Evolutionary conservation across 2,329 filamentous ascomycete species (phyloP).

Genomic region (Ascocoryne sarcoides): DNA sequence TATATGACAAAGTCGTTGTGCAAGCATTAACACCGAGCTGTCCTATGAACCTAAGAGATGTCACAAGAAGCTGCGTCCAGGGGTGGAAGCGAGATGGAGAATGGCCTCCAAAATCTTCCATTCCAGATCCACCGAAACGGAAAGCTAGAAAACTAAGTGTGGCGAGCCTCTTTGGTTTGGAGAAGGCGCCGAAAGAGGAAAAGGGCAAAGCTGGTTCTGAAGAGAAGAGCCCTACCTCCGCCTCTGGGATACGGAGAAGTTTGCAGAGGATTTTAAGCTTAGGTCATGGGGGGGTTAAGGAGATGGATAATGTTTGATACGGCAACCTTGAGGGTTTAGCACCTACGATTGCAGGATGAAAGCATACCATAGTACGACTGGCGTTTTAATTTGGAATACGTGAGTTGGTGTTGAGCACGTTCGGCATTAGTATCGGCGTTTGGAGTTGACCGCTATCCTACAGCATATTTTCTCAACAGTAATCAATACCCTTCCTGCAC

Average conservation of each 20-base stretch:
- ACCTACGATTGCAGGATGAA: too few relatives aligned
- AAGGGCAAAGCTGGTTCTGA: constrained; percentile 1
- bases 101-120: constrained; percentile 59
- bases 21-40: constrained; percentile 74
- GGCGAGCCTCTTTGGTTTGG: constrained; percentile 21
- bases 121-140: constrained; percentile 29
- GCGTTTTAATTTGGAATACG: too few relatives aligned
- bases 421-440: too few relatives aligned
- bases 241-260: constrained; percentile 3
- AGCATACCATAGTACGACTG: too few relatives aligned
- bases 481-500: too few relatives aligned
- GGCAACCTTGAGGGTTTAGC: too few relatives aligned
- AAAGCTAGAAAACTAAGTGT: constrained; percentile 22
- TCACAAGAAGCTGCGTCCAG: constrained; percentile 71
- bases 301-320: constrained; percentile 1
- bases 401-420: too few relatives aligned
- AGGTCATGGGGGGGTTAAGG: constrained; percentile 3
- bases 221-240: constrained; percentile 1
- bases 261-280: constrained; percentile 9
- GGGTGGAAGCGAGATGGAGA: constrained; percentile 92
- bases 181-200: constrained; percentile 13
- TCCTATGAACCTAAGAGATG: constrained; percentile 77
- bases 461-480: too few relatives aligned
- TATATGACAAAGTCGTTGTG: constrained; percentile 83
- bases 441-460: too few relatives aligned